Evolutionary conservation across 768 basidiomycete species (phyloP).

Genomic region (Mycena amicta): DNA sequence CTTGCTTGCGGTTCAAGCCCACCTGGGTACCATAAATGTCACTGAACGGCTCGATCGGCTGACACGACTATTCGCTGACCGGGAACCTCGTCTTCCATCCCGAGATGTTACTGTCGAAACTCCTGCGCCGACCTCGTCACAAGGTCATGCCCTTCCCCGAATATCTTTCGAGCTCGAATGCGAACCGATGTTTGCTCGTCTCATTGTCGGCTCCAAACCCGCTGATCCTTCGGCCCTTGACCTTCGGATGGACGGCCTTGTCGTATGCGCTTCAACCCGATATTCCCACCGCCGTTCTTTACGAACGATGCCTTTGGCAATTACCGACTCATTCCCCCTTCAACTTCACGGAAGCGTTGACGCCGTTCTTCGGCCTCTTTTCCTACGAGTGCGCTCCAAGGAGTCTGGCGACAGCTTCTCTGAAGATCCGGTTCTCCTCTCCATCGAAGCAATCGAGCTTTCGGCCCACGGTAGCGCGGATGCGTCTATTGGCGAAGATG

Average conservation of each 20-base stretch:
- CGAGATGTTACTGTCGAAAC: not conserved
- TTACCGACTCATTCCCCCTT: conserved; percentile 44
- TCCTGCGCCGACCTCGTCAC: not conserved
- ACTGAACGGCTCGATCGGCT: conserved; percentile 59
- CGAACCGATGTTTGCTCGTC: conserved; percentile 51
- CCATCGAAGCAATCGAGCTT: conserved; percentile 59
- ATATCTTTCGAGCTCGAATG: conserved; percentile 49
- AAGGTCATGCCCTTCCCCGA: conserved; percentile 43
- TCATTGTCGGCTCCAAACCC: conserved; percentile 49
- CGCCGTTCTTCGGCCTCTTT: conserved; percentile 51
- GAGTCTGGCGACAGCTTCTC: conserved; percentile 31
- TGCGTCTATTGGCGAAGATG: conserved; percentile 54
- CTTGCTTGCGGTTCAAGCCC: conserved; percentile 50
- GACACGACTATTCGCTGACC: conserved; percentile 38
- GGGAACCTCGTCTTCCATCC: conserved; percentile 22
- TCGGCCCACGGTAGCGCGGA: conserved; percentile 45
- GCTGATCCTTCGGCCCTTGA: conserved; percentile 56
- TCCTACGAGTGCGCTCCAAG: conserved; percentile 52
- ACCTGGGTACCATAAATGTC: conserved; percentile 47
- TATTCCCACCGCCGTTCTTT: conserved; percentile 34
- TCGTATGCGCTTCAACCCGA: conserved; percentile 42
- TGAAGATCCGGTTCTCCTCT: conserved; percentile 55
- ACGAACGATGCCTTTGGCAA: conserved; percentile 27
- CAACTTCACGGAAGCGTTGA: conserved; percentile 46
- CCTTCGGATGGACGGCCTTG: conserved; percentile 57